phyloP scores from a whole-genome alignment of 768 basidiomycete genomes.

The Pleurotus salmoneostramineus region DNA sequence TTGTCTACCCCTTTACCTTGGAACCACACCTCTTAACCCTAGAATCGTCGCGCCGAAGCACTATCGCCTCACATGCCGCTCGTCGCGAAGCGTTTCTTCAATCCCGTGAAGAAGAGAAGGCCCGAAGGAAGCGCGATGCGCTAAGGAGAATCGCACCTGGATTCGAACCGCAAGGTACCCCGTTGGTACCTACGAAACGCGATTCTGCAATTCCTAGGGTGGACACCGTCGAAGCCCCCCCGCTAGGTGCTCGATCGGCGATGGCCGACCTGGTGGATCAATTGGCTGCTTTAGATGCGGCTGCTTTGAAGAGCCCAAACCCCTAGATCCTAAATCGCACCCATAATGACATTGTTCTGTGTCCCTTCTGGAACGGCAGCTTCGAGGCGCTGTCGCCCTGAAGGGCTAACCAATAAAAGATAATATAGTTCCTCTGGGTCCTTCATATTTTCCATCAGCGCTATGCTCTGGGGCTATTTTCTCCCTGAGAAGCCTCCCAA shows the following conservation, averaged over 20 bases:
- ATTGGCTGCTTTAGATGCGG: conserved; percentile 62
- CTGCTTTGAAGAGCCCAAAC: not conserved
- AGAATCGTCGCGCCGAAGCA: conserved; percentile 67
- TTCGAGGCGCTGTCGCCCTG: too few relatives aligned
- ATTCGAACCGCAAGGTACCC: conserved; percentile 61
- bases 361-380: too few relatives aligned
- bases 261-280: conserved; percentile 86
- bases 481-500: too few relatives aligned
- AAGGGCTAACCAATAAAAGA: too few relatives aligned
- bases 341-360: too few relatives aligned
- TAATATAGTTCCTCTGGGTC: too few relatives aligned
- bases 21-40: conserved; percentile 80
- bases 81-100: conserved; percentile 70
- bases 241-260: conserved; percentile 39
- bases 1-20: conserved; percentile 94
- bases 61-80: conserved; percentile 59
- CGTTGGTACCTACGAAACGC: conserved; percentile 52
- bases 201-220: conserved; percentile 8
- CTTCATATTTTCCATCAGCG: too few relatives aligned
- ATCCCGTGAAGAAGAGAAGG: conserved; percentile 77
- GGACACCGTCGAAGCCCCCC: not conserved
- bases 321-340: too few relatives aligned
- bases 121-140: conserved; percentile 59
- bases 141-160: conserved; percentile 80
- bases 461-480: too few relatives aligned